phyloP scores from a whole-genome alignment of 2,329 filamentous ascomycete species.

The Nemania sp. region DNA sequence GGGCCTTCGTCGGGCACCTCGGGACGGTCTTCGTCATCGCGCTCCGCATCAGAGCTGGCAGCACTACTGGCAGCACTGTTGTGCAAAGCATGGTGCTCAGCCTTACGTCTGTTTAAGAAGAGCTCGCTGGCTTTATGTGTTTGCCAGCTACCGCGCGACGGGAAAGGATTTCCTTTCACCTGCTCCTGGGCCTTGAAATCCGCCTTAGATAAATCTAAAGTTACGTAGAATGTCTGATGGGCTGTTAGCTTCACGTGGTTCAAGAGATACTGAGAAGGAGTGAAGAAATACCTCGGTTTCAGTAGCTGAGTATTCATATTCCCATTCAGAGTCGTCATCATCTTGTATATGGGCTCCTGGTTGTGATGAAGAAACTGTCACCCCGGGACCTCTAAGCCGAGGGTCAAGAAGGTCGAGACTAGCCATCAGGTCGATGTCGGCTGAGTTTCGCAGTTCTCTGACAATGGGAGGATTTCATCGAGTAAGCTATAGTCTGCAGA shows the following conservation, averaged over 20 bases:
- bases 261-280: slow-evolving; percentile 5
- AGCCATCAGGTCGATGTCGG: slow-evolving; percentile 47
- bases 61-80: slow-evolving; percentile 36
- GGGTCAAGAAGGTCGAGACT: slow-evolving; percentile 40
- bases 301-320: slow-evolving; percentile 74
- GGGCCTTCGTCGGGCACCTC: slow-evolving; percentile 35
- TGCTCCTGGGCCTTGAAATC: slow-evolving; percentile 64
- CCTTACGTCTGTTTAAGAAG: slow-evolving; percentile 43
- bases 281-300: slow-evolving; percentile 66
- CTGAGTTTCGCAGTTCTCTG: slow-evolving; percentile 33
- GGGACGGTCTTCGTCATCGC: slow-evolving; percentile 41
- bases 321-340: slow-evolving; percentile 71
- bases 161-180: slow-evolving; percentile 48
- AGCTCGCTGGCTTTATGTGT: slow-evolving; percentile 53
- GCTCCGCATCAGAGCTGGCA: slow-evolving; percentile 41
- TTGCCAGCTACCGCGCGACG: slow-evolving; percentile 60
- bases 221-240: slow-evolving; percentile 72
- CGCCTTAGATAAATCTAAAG: slow-evolving; percentile 71
- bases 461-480: slow-evolving; percentile 40
- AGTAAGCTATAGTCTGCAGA: slow-evolving; percentile 12
- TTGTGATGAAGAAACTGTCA: slow-evolving; percentile 18
- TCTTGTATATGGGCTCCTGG: slow-evolving; percentile 42
- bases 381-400: slow-evolving; percentile 34
- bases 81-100: slow-evolving; percentile 17
- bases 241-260: slow-evolving; percentile 21